Base-by-base conservation (phyloP, 805 yeast genomes). In the Barnettozyma vustinii region DNA sequence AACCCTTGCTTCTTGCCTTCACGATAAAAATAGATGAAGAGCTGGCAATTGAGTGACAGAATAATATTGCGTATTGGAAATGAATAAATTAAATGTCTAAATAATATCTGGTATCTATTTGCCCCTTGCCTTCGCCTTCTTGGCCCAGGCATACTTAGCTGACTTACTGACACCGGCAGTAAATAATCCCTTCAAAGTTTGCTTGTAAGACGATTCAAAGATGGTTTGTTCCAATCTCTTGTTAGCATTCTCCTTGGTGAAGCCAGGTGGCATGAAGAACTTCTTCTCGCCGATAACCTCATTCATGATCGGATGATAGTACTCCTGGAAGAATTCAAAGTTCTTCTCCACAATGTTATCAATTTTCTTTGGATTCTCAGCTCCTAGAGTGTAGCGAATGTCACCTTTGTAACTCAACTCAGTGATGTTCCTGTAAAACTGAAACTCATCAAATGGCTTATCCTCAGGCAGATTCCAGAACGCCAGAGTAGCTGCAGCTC, bases 301-400 rank as follows among this genome's bases (percentile, higher is more conserved):
- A 35, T 64, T 56, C 54, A 64, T 56, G 15, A 71, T 67, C 2
- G 96, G 96, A n/a, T 72, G 68, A 61, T 94, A 94, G 59, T 94
- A 77, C 49, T 69, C 67, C 50, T 83, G 76, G 68, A 94, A 94
- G 53, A 79, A 75, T 18, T 69, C 67, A 53, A 79, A 76, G 65
- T 94, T 97, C 63, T 85, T 85, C 10, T 67, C 64, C 3, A 94
- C 98, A 52, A 94, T 94, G 63, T 94, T 94, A 44, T 73, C 71
- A 37, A 91, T 87, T 65, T 94, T 94, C 57, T 83, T 75, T 5
- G 97, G 97, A 63, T 94, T 87, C 65, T 94, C 99, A 2, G 97
- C 98, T 9, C 88, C 87, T 26, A 91, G 70, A 40, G 75, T 71
- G 77, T 89, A 83, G 56, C 99, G 78, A 26, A 90, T 84, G 64